These are phyloP conservation scores for Ambrosiella cleistominuta DNA, from an alignment of 2,329 filamentous ascomycete species.

Conservation along the genomic window DNA sequence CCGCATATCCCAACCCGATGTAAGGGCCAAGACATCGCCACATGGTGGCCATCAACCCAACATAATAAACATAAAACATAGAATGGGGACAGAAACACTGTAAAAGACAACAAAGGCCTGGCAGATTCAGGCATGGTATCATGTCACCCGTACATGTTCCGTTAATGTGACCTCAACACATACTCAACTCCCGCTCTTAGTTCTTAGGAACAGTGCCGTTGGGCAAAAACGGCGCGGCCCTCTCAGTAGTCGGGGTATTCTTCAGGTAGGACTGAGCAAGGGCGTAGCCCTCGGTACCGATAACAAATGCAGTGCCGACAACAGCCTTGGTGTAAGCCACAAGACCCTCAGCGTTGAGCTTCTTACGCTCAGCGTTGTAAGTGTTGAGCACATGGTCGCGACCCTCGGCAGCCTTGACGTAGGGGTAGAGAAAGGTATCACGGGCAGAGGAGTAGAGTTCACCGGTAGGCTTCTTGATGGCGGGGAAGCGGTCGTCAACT, in stretches of 20 bases:
- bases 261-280: conserved; percentile 43
- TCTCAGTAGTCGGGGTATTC: conserved; percentile 38
- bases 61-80: background rate
- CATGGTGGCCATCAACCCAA: background rate
- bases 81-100: background rate
- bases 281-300: conserved; percentile 45
- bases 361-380: conserved; percentile 43
- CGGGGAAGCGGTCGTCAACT: conserved; percentile 54
- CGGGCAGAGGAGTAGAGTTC: conserved; percentile 50
- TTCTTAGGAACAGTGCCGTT: conserved; percentile 26
- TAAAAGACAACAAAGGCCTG: conserved; percentile 1
- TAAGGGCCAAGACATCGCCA: background rate
- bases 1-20: background rate
- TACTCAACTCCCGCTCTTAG: background rate
- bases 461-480: conserved; percentile 56
- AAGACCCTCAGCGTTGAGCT: conserved; percentile 43
- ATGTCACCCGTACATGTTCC: conserved; percentile 17
- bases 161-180: background rate
- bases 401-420: conserved; percentile 42
- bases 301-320: conserved; percentile 47
- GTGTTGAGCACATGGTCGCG: conserved; percentile 42
- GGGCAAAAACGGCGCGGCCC: background rate
- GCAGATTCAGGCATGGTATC: conserved; percentile 5
- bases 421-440: conserved; percentile 42
- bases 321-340: conserved; percentile 54